Evolutionary conservation across 2,329 filamentous ascomycete species (phyloP).

Genomic region (Apiospora kogelbergensis): DNA sequence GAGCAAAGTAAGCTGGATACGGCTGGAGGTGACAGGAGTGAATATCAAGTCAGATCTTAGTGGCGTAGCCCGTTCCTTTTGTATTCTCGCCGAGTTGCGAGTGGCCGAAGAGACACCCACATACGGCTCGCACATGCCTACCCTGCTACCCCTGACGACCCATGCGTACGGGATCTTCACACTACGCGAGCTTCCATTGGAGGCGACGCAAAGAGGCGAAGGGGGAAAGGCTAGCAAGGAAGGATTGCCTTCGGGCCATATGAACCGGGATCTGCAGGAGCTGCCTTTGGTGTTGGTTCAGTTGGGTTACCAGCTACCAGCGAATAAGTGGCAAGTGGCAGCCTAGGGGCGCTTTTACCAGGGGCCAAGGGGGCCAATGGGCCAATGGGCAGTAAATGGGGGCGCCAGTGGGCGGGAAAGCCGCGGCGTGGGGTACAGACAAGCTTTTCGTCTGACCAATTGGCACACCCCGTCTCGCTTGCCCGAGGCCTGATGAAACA

Average conservation of each 20-base stretch:
- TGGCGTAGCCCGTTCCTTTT: neutral
- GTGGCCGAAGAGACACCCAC: neutral
- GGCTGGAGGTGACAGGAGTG: neutral
- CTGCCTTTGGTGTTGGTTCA: neutral
- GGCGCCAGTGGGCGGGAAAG: neutral
- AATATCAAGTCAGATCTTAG: neutral
- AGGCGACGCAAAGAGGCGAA: neutral
- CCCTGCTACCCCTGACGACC: neutral
- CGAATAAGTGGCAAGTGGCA: neutral
- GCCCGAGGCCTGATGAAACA: neutral
- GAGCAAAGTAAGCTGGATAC: neutral
- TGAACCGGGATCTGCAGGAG: constrained; percentile 3
- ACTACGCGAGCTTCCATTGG: neutral
- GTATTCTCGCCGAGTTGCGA: neutral
- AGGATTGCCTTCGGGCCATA: neutral
- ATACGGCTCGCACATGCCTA: neutral
- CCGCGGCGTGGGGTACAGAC: neutral
- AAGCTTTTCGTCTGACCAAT: constrained; percentile 6
- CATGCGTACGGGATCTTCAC: neutral
- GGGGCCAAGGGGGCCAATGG: neutral
- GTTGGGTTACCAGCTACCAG: neutral
- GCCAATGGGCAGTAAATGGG: too few relatives aligned
- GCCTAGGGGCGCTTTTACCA: neutral
- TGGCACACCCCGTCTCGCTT: neutral
- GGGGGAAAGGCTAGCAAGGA: too few relatives aligned